phyloP scores from a whole-genome alignment of 75 land plant species.

The Pinus albicaulis region DNA sequence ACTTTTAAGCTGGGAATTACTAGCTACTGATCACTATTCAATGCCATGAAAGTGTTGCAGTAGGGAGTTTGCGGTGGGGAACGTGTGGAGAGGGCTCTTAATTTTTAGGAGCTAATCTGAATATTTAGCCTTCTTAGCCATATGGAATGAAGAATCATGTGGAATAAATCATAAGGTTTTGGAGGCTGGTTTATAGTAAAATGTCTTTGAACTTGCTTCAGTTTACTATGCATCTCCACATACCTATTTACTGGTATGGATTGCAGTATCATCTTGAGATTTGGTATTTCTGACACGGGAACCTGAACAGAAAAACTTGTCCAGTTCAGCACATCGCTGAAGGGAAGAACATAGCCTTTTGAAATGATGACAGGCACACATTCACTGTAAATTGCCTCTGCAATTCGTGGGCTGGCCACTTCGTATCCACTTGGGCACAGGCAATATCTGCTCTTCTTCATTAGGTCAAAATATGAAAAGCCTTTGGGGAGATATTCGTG shows the following conservation, averaged over 20 bases:
- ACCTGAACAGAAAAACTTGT: slow-evolving; percentile 29
- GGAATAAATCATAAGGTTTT: slow-evolving; percentile 70
- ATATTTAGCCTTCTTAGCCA: slow-evolving; percentile 83
- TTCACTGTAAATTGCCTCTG: slow-evolving; percentile 47
- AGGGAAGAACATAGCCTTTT: slow-evolving; percentile 35
- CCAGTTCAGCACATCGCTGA: slow-evolving; percentile 45
- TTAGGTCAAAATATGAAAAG: slow-evolving; percentile 22
- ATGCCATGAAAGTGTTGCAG: too few relatives aligned
- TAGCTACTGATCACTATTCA: too few relatives aligned
- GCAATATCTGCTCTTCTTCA: slow-evolving; percentile 46
- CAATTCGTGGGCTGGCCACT: slow-evolving; percentile 45
- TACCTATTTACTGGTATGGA: slow-evolving; percentile 29
- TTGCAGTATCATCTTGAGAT: slow-evolving; percentile 27
- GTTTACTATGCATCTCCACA: slow-evolving; percentile 36
- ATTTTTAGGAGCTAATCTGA: not conserved
- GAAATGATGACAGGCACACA: slow-evolving; percentile 48
- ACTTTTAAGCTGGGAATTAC: too few relatives aligned
- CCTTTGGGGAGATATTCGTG: slow-evolving; percentile 22
- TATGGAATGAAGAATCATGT: slow-evolving; percentile 85
- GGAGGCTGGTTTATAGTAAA: slow-evolving; percentile 68
- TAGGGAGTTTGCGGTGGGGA: too few relatives aligned
- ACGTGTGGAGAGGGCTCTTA: too few relatives aligned
- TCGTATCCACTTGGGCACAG: slow-evolving; percentile 49
- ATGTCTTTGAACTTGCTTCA: slow-evolving; percentile 52
- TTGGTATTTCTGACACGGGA: slow-evolving; percentile 23